A percentile compares a stretch with the other conserved stretches of the same genome.
These are phyloP conservation scores for Rossbeevera mucosa DNA, from an alignment of 768 basidiomycete genomes.

Conservation along the genomic window DNA sequence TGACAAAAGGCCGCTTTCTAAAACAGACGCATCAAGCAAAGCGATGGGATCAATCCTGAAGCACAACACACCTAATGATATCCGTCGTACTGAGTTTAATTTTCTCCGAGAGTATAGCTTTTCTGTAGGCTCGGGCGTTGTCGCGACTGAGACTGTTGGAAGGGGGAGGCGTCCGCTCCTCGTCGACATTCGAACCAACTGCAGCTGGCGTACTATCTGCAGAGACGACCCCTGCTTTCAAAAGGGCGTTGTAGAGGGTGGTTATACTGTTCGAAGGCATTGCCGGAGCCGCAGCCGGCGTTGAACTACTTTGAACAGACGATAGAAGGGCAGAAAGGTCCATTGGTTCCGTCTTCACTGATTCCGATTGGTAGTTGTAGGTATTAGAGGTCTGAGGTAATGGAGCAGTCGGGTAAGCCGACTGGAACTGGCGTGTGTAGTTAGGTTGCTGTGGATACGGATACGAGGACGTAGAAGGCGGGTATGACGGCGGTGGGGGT, in stretches of 20 bases:
- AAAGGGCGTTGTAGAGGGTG: conserved; percentile 59
- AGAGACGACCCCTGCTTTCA: conserved; percentile 77
- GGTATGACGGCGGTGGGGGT: conserved; percentile 19
- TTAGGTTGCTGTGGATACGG: conserved; percentile 31
- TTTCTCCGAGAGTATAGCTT: conserved; percentile 52
- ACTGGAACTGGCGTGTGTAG: conserved; percentile 25
- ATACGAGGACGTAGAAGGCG: conserved; percentile 24
- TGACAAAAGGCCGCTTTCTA: conserved; percentile 50
- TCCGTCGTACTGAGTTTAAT: conserved; percentile 65
- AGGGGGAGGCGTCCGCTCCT: conserved; percentile 31
- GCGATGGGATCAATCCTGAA: background rate
- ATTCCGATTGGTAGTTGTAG: conserved; percentile 24
- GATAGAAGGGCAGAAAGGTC: conserved; percentile 29
- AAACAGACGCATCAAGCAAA: conserved; percentile 19
- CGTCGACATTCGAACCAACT: conserved; percentile 34
- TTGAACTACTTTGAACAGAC: conserved; percentile 20
- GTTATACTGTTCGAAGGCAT: conserved; percentile 40
- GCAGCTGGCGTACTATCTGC: conserved; percentile 48
- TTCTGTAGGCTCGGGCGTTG: conserved; percentile 54
- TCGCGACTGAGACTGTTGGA: conserved; percentile 40
- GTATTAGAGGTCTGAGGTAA: conserved; percentile 30
- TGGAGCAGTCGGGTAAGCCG: conserved; percentile 31
- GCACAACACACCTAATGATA: conserved; percentile 56
- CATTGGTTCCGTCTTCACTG: conserved; percentile 28
- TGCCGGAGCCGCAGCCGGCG: conserved; percentile 21